These are phyloP conservation scores for Eutrema japonicum DNA, from an alignment of 345 rosid species.

Conservation along the genomic window DNA sequence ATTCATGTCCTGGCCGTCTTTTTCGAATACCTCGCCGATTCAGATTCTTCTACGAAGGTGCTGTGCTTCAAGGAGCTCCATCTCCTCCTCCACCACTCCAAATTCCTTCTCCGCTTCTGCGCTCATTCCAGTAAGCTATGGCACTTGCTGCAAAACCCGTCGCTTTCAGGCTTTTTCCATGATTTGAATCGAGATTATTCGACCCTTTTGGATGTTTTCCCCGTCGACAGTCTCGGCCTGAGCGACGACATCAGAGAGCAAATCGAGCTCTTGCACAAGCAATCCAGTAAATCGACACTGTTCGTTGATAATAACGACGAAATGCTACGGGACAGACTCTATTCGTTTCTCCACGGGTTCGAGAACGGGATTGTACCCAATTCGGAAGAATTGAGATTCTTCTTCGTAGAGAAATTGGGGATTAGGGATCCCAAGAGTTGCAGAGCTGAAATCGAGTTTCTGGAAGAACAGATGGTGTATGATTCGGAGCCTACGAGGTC, in stretches of 20 bases:
- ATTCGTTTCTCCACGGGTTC: constrained; percentile 62
- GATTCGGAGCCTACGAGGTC: constrained; percentile 76
- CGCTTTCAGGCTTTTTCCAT: constrained; percentile 76
- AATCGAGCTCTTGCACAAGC: constrained; percentile 64
- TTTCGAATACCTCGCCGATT: constrained; percentile 62
- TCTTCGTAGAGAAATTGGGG: constrained; percentile 63
- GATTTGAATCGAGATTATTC: constrained; percentile 71
- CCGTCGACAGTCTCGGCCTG: constrained; percentile 50
- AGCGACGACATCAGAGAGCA: constrained; percentile 76
- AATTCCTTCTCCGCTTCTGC: constrained; percentile 73
- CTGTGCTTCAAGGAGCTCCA: constrained; percentile 78
- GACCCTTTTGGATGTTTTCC: constrained; percentile 86
- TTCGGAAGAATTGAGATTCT: constrained; percentile 42
- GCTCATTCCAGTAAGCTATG: constrained; percentile 73
- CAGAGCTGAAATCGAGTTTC: constrained; percentile 68
- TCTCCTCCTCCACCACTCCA: constrained; percentile 70
- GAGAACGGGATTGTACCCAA: constrained; percentile 58
- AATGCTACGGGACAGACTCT: constrained; percentile 53
- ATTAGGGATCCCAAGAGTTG: constrained; percentile 61
- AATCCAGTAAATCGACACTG: constrained; percentile 54
- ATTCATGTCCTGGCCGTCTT: constrained; percentile 59
- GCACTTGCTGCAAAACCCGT: constrained; percentile 69
- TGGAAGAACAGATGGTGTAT: constrained; percentile 60
- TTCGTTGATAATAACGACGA: constrained; percentile 74
- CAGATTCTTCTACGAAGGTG: constrained; percentile 36